Base-by-base conservation (phyloP, 2,329 filamentous ascomycete species). In the Microascus cirrosus region DNA sequence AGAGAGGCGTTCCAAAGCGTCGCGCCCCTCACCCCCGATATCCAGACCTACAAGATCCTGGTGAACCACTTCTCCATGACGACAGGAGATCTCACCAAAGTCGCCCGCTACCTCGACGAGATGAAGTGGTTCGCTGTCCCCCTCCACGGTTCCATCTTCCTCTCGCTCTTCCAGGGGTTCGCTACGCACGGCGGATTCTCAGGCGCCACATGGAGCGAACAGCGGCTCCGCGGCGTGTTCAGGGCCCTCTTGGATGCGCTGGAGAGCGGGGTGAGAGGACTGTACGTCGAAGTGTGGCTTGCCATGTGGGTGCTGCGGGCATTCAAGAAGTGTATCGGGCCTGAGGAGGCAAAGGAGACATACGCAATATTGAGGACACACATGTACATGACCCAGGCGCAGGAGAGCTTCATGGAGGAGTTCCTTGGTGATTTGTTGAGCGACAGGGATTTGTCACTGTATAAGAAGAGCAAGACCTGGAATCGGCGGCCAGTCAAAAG, bases 161-260 rank as follows among this genome's bases (percentile, higher is more conserved):
- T 94, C 42, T 79, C 87, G 8, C 75, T 97, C 3, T 89, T 97
- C 72, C 86, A 90, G 64, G 91, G 89, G 0, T 99, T 97, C 67
- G 77, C 80, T 35, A 70, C 74, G 2, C 86, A 96, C 66, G 93
- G 92, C 12, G 84, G 83, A 28, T 67, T 75, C 25, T 75, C 62
- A 1, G 70, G 84, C 61, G 53, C 45, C 7, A 77, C 82, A 13
- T 99, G 94, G 93, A 90, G 83, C 32, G 74, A 76, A 34, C 71
- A 79, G 62, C 80, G 84, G n/a, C 79, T 97, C 2, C 78, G 86
- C 51, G 77, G 76, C 50, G 82, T 90, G 12, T 87, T 88, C 78
- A 69, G 76, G 10, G 81, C 86, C 1, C 83, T 91, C 61, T 72
- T 87, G 15, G 68, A 74, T 15, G 78, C 80, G 0, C 67, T 81